Base-by-base conservation (phyloP, 345 rosid species). In the Hibiscus tridactylites region DNA sequence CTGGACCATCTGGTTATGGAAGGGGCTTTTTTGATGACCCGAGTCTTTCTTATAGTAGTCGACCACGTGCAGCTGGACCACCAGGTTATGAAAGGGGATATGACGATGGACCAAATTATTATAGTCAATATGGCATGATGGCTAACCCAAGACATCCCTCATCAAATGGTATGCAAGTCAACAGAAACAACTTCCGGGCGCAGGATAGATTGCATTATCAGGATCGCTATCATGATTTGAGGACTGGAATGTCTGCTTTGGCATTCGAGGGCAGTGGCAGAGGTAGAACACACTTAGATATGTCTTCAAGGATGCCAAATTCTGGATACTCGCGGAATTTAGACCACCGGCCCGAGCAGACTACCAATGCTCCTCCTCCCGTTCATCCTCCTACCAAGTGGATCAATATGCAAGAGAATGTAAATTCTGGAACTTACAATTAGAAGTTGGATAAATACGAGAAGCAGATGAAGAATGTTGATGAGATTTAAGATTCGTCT, bases 341-440 rank as follows among this genome's bases (percentile, higher is more conserved):
- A 49, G 78, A 31, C 54, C 80, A 78, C 16, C 79, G 86, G 78
- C 71, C 71, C 74, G 68, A 76, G 81, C 89, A 73, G 77, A 83
- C 71, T 56, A 16, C 56, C 72, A 49, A 39, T 65, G 80, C 78
- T 65, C 81, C 61, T 3, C 77, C 83, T 61, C 96, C 98, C 42
- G 58, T 49, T 12, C 54, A 89, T 17, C 97, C 92, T 13, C 93
- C 93, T 6, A 75, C 66, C 52, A 85, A 88, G 29, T 91, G 97
- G 98, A 86, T 83, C 35, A 72, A 73, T 76, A 82, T 71, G 71
- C 44, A 72, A 29, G 71, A 21, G 16, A 24, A 65, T 35, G 85
- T 82, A 71, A 77, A 76, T 60, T 73, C 77, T 16, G 83, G 85
- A 29, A 81, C 65, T 52, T 71, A 9, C 72, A 74, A 77, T 85